Conservation (phyloP, 2,329 filamentous ascomycete species). For the Eutypa lata region DNA sequence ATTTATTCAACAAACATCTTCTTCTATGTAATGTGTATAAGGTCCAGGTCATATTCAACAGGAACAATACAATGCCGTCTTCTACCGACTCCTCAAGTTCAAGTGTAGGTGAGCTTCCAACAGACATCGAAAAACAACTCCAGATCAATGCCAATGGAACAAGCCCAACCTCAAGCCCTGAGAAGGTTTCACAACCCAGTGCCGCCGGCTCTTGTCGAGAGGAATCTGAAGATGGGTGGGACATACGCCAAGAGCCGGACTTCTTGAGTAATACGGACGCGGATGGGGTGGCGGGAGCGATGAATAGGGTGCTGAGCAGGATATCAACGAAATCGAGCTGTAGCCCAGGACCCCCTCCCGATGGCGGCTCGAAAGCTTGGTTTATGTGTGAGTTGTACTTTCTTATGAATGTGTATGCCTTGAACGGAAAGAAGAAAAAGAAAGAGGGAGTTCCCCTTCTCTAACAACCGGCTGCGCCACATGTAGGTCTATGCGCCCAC, state of each 20-base stretch:
- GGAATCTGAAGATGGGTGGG: conserved; percentile 10
- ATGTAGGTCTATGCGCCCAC: conserved; percentile 36
- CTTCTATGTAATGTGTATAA: no score
- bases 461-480: conserved; percentile 1
- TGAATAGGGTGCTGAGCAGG: conserved; percentile 38
- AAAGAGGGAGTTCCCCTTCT: neutral
- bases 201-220: neutral
- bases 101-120: conserved; percentile 19
- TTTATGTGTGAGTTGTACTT: conserved; percentile 32
- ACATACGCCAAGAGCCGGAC: conserved; percentile 19
- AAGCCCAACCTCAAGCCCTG: neutral
- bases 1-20: no score
- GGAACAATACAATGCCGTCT: conserved; percentile 19
- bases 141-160: neutral
- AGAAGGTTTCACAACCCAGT: neutral
- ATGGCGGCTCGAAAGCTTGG: conserved; percentile 49
- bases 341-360: conserved; percentile 46
- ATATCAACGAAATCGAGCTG: conserved; percentile 37
- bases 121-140: conserved; percentile 23
- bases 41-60: no score
- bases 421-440: no score
- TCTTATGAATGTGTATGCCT: no score
- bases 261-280: conserved; percentile 18
- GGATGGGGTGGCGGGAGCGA: conserved; percentile 21
- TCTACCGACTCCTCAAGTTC: conserved; percentile 13